Conservation (phyloP, 257 asterid species). For the Solanum chmielewskii region DNA sequence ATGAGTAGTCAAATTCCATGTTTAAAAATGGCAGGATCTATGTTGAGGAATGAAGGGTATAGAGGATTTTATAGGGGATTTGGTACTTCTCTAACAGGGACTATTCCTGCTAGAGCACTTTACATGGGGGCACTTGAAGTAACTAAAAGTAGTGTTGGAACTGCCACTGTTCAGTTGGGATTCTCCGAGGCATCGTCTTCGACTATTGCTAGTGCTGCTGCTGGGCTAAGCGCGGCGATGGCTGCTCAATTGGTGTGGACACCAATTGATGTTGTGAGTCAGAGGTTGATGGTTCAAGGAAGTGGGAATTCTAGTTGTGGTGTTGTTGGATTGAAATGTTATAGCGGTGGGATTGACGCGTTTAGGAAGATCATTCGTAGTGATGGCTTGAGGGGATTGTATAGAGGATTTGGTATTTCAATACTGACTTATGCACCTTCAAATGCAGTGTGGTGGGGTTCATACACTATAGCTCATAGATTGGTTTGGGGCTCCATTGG, state of each 20-base stretch:
- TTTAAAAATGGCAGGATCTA: slow-evolving; percentile 61
- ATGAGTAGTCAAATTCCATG: slow-evolving; percentile 38
- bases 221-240: slow-evolving; percentile 91
- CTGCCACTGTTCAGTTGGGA: slow-evolving; percentile 45
- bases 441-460: slow-evolving; percentile 98
- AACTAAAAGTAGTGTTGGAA: slow-evolving; percentile 79
- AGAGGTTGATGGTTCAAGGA: slow-evolving; percentile 96
- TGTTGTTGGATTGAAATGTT: slow-evolving; percentile 42
- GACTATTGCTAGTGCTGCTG: slow-evolving; percentile 82
- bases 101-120: slow-evolving; percentile 92
- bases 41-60: slow-evolving; percentile 49
- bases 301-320: slow-evolving; percentile 12
- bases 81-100: slow-evolving; percentile 83
- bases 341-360: slow-evolving; percentile 81
- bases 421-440: slow-evolving; percentile 95
- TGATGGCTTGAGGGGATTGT: slow-evolving; percentile 77
- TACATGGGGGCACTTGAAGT: slow-evolving; percentile 96
- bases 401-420: slow-evolving; percentile 92
- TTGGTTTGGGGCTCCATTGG: slow-evolving; percentile 56
- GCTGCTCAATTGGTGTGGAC: slow-evolving; percentile 99
- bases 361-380: slow-evolving; percentile 52
- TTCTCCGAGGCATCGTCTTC: slow-evolving; percentile 67
- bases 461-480: slow-evolving; percentile 71
- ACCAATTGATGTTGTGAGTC: slow-evolving; percentile 90
- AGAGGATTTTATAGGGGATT: slow-evolving; percentile 87